These are phyloP conservation scores for Cicer cuneatum DNA, from an alignment of 306 rosid genomes.

Conservation along the genomic window DNA sequence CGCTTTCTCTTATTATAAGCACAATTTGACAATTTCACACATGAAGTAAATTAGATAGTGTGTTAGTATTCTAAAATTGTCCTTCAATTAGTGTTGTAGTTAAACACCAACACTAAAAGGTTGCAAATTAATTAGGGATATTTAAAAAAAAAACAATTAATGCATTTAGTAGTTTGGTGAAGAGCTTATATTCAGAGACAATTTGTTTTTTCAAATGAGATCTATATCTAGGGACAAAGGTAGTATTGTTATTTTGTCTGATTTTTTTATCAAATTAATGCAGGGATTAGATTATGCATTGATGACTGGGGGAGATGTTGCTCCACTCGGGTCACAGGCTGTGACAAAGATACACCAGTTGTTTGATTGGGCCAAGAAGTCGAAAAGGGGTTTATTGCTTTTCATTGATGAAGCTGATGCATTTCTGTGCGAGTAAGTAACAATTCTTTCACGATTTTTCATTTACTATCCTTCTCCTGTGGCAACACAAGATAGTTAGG, in stretches of 20 bases:
- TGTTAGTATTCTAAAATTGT: neutral
- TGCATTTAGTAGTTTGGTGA: neutral
- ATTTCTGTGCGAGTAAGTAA: constrained; percentile 95
- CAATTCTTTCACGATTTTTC: constrained; percentile 23
- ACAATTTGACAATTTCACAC: neutral
- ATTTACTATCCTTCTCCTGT: constrained; percentile 12
- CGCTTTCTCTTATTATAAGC: neutral
- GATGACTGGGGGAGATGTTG: constrained; percentile 99
- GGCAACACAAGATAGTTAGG: neutral
- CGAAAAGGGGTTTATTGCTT: constrained; percentile 85
- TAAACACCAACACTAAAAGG: too few relatives aligned
- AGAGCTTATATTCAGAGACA: neutral
- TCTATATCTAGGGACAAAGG: neutral
- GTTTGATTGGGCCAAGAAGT: constrained; percentile 96
- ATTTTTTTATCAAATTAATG: constrained; percentile 28
- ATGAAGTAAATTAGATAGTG: neutral
- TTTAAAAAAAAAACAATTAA: neutral
- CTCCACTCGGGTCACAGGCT: constrained; percentile 96
- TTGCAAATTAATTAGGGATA: neutral
- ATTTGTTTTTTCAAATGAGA: neutral
- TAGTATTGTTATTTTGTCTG: neutral
- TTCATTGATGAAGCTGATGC: constrained; percentile 99
- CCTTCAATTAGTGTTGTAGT: neutral
- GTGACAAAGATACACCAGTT: constrained; percentile 96
- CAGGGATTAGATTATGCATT: constrained; percentile 97